Evolutionary conservation across 1,139 yeast species (phyloP).

Genomic region (Pichia norvegensis): DNA sequence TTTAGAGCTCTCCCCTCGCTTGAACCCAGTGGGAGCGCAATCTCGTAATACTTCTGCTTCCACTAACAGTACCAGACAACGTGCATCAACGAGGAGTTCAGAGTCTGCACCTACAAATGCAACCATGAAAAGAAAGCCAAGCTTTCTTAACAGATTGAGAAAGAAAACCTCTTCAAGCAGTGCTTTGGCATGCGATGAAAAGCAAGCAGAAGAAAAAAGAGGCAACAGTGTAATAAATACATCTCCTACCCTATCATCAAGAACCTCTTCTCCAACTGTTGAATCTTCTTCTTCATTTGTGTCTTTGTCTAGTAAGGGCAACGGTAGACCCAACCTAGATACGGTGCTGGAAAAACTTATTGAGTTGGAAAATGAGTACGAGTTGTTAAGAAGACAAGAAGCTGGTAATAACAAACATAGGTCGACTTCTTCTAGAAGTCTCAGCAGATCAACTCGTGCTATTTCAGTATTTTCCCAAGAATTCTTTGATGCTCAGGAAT

Average conservation of each 20-base stretch:
- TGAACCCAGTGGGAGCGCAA: background rate
- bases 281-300: background rate
- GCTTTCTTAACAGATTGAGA: slow-evolving; percentile 7
- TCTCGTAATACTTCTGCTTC: background rate
- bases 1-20: background rate
- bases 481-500: slow-evolving; percentile 64
- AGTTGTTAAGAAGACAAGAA: slow-evolving; percentile 2
- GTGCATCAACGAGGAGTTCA: background rate
- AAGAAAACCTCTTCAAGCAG: background rate
- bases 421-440: slow-evolving; percentile 18
- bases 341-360: slow-evolving; percentile 5
- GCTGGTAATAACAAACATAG: slow-evolving; percentile 12
- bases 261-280: background rate
- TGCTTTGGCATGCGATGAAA: slow-evolving; percentile 5
- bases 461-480: slow-evolving; percentile 39
- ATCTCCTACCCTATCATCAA: slow-evolving; percentile 1
- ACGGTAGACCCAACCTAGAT: background rate
- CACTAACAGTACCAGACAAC: background rate
- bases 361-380: slow-evolving; percentile 6
- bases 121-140: slow-evolving; percentile 3
- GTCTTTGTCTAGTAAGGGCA: background rate
- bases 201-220: background rate
- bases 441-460: slow-evolving; percentile 24
- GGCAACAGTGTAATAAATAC: background rate
- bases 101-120: background rate